These are phyloP conservation scores for Solanum ahanhuiri DNA, from an alignment of 257 asterid species.

Conservation along the genomic window DNA sequence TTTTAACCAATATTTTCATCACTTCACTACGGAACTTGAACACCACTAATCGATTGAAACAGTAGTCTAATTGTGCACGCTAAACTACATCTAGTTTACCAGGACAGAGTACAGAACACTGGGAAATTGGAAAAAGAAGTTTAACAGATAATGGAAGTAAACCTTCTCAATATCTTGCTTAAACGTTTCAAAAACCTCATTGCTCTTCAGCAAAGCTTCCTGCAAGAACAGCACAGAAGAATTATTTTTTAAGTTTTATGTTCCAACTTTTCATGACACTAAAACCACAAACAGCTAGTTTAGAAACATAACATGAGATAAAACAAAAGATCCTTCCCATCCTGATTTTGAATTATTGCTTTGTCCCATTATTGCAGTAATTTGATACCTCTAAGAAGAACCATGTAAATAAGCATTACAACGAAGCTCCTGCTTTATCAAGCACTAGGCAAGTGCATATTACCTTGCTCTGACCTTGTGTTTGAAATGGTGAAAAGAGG, in stretches of 20 bases:
- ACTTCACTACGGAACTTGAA: neutral
- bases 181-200: constrained; percentile 88
- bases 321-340: neutral
- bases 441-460: neutral
- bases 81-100: neutral
- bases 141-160: neutral
- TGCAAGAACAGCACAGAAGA: constrained; percentile 14
- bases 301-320: neutral
- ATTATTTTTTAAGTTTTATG: neutral
- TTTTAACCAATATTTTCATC: neutral
- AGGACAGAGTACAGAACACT: neutral
- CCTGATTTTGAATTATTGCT: neutral
- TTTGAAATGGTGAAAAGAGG: neutral
- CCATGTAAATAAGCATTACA: neutral
- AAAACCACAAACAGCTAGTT: neutral
- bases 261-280: neutral
- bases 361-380: neutral
- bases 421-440: neutral
- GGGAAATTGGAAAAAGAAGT: neutral
- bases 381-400: neutral
- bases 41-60: neutral
- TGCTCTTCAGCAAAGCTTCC: constrained; percentile 97
- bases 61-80: neutral
- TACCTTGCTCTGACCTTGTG: neutral
- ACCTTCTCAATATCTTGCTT: constrained; percentile 98